Evolutionary conservation across 2,329 filamentous ascomycete genomes (phyloP), one percentile per base, ranked within the genome.

Genomic region (Penicillium sp.): DNA sequence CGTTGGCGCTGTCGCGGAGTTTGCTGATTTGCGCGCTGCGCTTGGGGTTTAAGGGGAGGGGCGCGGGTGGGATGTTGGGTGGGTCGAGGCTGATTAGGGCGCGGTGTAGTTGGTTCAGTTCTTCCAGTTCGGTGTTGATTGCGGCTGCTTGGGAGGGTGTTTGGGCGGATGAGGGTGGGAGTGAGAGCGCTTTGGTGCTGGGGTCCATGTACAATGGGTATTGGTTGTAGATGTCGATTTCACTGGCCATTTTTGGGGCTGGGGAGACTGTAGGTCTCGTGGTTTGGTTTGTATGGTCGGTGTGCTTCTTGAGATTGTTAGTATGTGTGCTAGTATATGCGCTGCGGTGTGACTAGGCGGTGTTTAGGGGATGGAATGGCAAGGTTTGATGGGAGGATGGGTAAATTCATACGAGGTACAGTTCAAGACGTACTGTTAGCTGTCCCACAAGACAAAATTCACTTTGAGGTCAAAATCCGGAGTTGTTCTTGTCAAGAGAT

Each of bases 1-100:
- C 78, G 79, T 96, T 96, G 67, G 91, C 93, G 54, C 83, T 83
- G 72, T 97, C 94, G 71, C 91, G 90, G 62, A 97, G 86, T 78
- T 97, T 97, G 75, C 81, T 85, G 75, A 99, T 89, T 70, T 92
- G 86, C 35, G 90, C 91, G 62, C 84, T 87, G 68, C 93, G 90
- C 78, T 97, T 96, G 49, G 91, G 92, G 80, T 96, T 95, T 59
- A 97, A 87, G 56, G 92, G 92, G 40, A 96, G 82, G 0, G 94
- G 94, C 0, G 93, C 89, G 6, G 92, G 91, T 0, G 93, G 93
- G 21, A 91, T 81, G 56, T 84, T 81, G 6, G 87, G 84, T 0
- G 78, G 77, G 44, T 84, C 81, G 63, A 91, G 83, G 52, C 75
- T 75, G 65, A 94, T 79, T 57, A 97, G 83, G 41, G 66, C 54